Base-by-base conservation (phyloP, 2,329 filamentous ascomycete genomes). In the Penicillium sp. region DNA sequence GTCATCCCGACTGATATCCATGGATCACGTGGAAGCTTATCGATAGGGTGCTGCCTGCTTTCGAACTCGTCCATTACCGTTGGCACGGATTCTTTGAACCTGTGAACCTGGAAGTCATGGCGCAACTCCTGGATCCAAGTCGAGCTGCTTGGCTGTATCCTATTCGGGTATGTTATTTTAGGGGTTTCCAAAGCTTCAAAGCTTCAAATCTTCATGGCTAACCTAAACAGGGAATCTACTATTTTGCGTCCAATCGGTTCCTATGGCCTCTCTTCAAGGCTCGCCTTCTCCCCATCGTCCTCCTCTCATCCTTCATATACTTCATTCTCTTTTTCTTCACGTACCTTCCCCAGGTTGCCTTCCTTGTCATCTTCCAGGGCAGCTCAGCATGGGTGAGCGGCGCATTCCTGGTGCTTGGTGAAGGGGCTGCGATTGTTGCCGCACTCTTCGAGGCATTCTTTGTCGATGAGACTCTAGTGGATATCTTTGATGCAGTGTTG, bases 301-400 rank as follows among this genome's bases (percentile, higher is more conserved):
- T 97, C 15, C 87, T 97, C 13, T 96, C 93, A 0, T 79, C 88
- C 15, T 85, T 94, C 54, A 89, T 97, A 15, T 90, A 96, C 61
- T 79, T 87, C n/a, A 80, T 96, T 21, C 85, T 97, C 21, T 97
- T 97, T 75, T 81, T 91, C 13, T 96, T 94, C 75, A 82, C 91
- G 0, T 97, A 96, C 66, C 77, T 97, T 3, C 93, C 93, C 0
- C 91, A 97, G 72, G 91, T 91, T 55, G 90, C 90, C 1, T 90
- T 99, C 68, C 83, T 99, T 23, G 87, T 89, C 17, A 85, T 97
- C 65, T 97, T 97, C 73, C 93, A 97, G 68, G 89, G 89, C 23
- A 76, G 86, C 58, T 88, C 87, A 31, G 94, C 94, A n/a, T 96
- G 91, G 90, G 77, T 96, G 57, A 97, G 91, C 67, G 92, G 89